These are phyloP conservation scores for Torulaspora microellipsoides DNA, from an alignment of 805 yeast species.

Conservation along the genomic window DNA sequence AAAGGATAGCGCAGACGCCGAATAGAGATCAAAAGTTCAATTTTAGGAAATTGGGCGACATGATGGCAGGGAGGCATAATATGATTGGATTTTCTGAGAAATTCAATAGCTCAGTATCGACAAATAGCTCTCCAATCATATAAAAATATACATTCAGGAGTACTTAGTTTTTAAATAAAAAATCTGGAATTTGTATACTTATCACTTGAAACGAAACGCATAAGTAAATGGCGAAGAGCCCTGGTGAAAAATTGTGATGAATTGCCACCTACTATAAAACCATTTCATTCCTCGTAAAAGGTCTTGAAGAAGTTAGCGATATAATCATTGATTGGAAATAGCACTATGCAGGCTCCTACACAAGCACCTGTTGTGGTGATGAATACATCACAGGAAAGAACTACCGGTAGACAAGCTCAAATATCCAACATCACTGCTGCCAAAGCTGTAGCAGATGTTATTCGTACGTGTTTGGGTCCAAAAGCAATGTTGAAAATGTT, in stretches of 20 bases:
- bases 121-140: constrained; percentile 8
- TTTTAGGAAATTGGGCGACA: constrained; percentile 7
- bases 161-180: neutral
- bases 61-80: neutral
- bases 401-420: constrained; percentile 96
- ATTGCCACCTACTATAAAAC: neutral
- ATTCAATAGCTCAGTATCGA: constrained; percentile 2
- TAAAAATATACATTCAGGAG: constrained; percentile 1
- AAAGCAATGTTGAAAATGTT: constrained; percentile 98
- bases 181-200: neutral
- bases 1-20: constrained; percentile 6
- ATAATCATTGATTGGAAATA: neutral
- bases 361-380: constrained; percentile 82
- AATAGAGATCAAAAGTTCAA: constrained; percentile 27
- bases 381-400: constrained; percentile 88
- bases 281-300: neutral
- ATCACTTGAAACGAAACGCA: constrained; percentile 2
- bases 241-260: neutral
- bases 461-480: constrained; percentile 97
- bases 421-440: constrained; percentile 97
- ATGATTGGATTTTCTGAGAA: constrained; percentile 1
- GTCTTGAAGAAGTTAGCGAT: too few species aligned
- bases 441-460: constrained; percentile 97
- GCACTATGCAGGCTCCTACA: constrained; percentile 38
- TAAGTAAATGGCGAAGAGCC: neutral